Percentiles rank a stretch among this genome's conserved stretches.
phyloP scores from a whole-genome alignment of 306 rosid species.

The Trifolium repens region DNA sequence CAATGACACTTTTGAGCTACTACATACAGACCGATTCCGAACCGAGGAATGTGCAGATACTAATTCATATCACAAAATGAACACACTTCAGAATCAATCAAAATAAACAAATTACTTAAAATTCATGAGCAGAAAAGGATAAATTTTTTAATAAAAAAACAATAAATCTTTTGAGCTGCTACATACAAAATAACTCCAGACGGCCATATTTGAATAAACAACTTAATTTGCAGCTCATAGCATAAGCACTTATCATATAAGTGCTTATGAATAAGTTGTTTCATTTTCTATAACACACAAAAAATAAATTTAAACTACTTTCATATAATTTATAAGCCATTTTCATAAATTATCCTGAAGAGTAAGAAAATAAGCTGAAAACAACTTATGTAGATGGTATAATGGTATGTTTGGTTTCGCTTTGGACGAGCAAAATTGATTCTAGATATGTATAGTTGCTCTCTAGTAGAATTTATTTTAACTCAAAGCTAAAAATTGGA shows the following conservation, averaged over 20 bases:
- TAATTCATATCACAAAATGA: conserved; percentile 4
- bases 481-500: no score
- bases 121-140: background rate
- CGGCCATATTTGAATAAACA: background rate
- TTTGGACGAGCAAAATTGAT: no score
- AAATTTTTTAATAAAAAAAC: background rate
- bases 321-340: no score
- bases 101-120: conserved; percentile 1
- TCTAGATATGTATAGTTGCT: no score
- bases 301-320: background rate
- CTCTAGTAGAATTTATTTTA: no score
- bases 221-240: background rate
- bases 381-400: background rate
- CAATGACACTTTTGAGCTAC: conserved; percentile 84
- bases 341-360: no score
- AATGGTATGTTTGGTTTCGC: no score
- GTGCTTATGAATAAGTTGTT: no score
- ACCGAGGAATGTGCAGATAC: conserved; percentile 43
- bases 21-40: conserved; percentile 54
- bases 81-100: conserved; percentile 8
- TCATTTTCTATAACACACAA: background rate
- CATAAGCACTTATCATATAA: background rate
- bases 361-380: background rate
- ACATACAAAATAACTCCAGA: background rate
- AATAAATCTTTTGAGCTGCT: background rate